These are phyloP conservation scores for Cladosporium colombiae DNA, from an alignment of 2,329 filamentous ascomycete species.

Conservation along the genomic window DNA sequence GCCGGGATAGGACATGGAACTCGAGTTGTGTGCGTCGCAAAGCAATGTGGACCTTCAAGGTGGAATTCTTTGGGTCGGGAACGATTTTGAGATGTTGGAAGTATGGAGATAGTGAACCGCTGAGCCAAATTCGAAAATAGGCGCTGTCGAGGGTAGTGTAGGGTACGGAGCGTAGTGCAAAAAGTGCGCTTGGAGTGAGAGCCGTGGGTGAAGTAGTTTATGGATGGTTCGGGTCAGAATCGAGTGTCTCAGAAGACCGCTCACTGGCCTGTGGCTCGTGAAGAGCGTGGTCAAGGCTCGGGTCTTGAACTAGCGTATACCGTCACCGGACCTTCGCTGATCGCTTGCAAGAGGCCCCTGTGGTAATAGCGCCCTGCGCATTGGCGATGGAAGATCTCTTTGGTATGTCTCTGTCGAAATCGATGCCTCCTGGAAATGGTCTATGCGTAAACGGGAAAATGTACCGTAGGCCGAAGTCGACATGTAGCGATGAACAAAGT, in stretches of 20 bases:
- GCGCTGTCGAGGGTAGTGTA: constrained; percentile 13
- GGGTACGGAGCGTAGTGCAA: constrained; percentile 10
- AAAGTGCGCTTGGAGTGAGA: constrained; percentile 10
- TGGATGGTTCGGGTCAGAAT: constrained; percentile 20
- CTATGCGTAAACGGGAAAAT: constrained; percentile 18
- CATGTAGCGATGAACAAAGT: constrained; percentile 12
- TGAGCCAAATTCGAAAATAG: constrained; percentile 19
- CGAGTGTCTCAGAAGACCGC: constrained; percentile 21
- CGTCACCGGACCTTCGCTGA: constrained; percentile 18
- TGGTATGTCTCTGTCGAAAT: constrained; percentile 5
- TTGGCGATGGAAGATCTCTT: constrained; percentile 19
- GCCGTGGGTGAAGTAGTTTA: constrained; percentile 19
- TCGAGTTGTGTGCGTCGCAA: not conserved
- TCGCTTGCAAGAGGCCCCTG: constrained; percentile 18
- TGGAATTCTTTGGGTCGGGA: constrained; percentile 10
- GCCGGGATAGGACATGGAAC: constrained; percentile 22
- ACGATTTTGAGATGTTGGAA: constrained; percentile 7
- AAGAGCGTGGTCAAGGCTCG: constrained; percentile 19
- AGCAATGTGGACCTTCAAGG: not conserved
- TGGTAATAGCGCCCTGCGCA: constrained; percentile 21
- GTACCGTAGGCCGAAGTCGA: constrained; percentile 10
- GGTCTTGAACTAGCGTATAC: constrained; percentile 12
- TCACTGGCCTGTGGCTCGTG: constrained; percentile 19
- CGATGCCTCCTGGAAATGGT: constrained; percentile 12
- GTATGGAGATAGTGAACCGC: constrained; percentile 15